Base-by-base conservation (phyloP, 2,329 filamentous ascomycete species). In the Verticillium nubilum region DNA sequence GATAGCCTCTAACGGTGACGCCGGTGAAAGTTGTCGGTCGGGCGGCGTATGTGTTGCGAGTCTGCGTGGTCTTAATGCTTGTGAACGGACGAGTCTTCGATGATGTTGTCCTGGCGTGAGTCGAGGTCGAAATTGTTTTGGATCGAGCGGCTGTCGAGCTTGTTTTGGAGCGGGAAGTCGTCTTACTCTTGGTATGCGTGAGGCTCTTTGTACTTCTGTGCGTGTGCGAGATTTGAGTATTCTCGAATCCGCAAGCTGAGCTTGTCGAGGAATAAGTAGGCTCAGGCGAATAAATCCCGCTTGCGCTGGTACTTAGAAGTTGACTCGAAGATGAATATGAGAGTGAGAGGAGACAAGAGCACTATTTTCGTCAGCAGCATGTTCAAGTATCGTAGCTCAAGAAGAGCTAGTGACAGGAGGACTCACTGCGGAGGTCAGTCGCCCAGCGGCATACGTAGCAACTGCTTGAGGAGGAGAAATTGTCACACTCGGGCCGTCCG, bases 401-500 rank as follows among this genome's bases (percentile, higher is more conserved):
- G 2, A 15, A 33, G 10, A 29, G 4, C 3, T 15, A 58, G 58
- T 54, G 29, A 31, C 29, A 13, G 5, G 9, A 7, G 2, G 13
- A 31, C 29, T 31, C 29, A 61, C 62, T 2, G 62, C 62, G 17
- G 62, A 62, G 13, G 58, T 58, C 4, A 63, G 17, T 1, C 31
- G 17, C 0, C 12, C 54, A 5, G 57, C 26, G 1, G 52, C 56
- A 31, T 52, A 60, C n/a, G 58, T 60, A 27, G 60, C 57, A 15
- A 62, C 54, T 7, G 29, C 54, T 2, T n/a, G 15, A 1, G 58
- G 62, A 4, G 31, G 13, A 4, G 35, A 3, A 2, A 56, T 5
- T 0, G 52, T 52, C 1, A 17, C 15, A 4, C 23, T 57, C 6
- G 29, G 15, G 17, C 27, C 42, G 7, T 47, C 17, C 2, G 42